Percentiles rank a stretch among this genome's conserved stretches.
phyloP scores from a whole-genome alignment of 2,329 filamentous ascomycete species.

The Trichoderma pleuroti region DNA sequence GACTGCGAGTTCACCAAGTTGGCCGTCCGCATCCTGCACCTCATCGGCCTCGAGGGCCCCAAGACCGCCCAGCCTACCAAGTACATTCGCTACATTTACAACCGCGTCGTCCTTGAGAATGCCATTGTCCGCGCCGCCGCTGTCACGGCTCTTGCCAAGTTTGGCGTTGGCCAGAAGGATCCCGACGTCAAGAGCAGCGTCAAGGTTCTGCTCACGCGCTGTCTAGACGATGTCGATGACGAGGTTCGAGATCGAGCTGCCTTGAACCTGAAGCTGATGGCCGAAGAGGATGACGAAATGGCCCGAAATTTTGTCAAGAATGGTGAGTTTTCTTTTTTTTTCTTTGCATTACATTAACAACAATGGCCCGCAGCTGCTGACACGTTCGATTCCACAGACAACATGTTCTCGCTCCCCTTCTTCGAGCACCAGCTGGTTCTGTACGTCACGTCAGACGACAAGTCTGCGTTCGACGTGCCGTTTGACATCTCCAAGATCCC shows the following conservation, averaged over 20 bases:
- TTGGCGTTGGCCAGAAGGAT: conserved; percentile 94
- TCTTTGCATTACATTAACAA: neutral
- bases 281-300: conserved; percentile 84
- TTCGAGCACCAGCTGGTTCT: conserved; percentile 97
- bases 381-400: conserved; percentile 54
- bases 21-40: conserved; percentile 88
- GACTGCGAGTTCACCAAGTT: conserved; percentile 99
- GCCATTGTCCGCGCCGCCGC: conserved; percentile 92
- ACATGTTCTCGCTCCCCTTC: conserved; percentile 88
- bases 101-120: conserved; percentile 95
- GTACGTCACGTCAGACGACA: conserved; percentile 92
- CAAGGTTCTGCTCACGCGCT: conserved; percentile 84
- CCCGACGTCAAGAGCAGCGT: conserved; percentile 96
- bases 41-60: conserved; percentile 90
- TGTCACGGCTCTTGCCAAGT: conserved; percentile 93
- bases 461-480: conserved; percentile 74
- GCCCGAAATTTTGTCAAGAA: conserved; percentile 90
- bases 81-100: conserved; percentile 99
- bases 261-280: conserved; percentile 87
- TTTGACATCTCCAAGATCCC: conserved; percentile 92
- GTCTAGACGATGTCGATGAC: conserved; percentile 94
- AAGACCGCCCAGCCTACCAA: conserved; percentile 95
- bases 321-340: conserved; percentile 46
- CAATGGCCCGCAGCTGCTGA: conserved; percentile 18
- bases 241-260: conserved; percentile 95